A percentile compares a stretch with the other conserved stretches of the same genome.
phyloP scores from a whole-genome alignment of 345 rosid genomes.

The Eucalyptus marginata region DNA sequence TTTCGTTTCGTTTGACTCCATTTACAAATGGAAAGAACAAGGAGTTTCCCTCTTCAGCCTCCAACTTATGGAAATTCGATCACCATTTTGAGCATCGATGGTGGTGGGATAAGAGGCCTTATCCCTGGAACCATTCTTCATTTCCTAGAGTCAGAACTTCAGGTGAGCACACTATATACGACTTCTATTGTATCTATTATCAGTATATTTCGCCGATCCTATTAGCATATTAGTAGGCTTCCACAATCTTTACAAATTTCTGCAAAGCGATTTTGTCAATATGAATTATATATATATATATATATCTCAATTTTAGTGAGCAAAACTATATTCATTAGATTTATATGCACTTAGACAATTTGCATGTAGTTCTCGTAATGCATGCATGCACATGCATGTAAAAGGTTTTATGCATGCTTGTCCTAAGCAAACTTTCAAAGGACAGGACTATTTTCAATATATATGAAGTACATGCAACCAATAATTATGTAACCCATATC shows the following conservation, averaged over 20 bases:
- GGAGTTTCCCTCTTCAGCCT: conserved; percentile 1
- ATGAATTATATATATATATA: neutral
- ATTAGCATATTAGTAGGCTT: neutral
- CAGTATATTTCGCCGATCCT: neutral
- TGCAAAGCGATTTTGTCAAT: neutral
- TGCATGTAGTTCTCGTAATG: neutral
- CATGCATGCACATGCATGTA: neutral
- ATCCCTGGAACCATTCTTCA: conserved; percentile 21
- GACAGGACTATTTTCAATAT: conserved; percentile 6
- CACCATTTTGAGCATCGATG: conserved; percentile 35
- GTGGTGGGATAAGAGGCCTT: conserved; percentile 38
- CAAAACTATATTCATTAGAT: neutral
- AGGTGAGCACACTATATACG: neutral
- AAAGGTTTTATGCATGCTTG: neutral
- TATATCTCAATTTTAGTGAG: neutral
- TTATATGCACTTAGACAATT: neutral
- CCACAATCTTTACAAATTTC: neutral
- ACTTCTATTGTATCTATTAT: neutral
- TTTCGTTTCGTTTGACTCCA: neutral
- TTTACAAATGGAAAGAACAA: neutral
- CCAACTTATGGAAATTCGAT: conserved; percentile 17
- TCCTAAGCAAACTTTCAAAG: neutral
- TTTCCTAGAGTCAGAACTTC: conserved; percentile 21
- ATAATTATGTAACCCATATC: neutral
- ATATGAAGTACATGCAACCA: neutral